Evolutionary conservation across 805 yeast species (phyloP).

Genomic region (Kodamaea jinghongensis): DNA sequence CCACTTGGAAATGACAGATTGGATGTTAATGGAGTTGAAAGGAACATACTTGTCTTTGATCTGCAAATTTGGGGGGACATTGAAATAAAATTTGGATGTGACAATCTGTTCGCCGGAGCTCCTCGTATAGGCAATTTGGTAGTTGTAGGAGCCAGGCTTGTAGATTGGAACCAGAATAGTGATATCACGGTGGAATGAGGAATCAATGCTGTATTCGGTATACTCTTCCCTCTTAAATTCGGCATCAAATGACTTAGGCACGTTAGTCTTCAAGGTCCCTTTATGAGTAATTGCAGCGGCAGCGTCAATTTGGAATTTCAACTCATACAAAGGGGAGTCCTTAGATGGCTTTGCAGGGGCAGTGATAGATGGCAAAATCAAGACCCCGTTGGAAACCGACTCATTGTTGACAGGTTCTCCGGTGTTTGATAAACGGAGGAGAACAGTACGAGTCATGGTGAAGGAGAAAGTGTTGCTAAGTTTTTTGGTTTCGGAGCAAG

Average conservation of each 20-base stretch:
- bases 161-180: conserved; percentile 58
- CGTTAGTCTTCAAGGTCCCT: conserved; percentile 72
- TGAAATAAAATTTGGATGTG: conserved; percentile 67
- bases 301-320: conserved; percentile 68
- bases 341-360: conserved; percentile 28
- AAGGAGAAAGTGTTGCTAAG: not conserved
- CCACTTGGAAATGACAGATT: conserved; percentile 89
- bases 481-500: too few relatives aligned
- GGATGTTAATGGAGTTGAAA: conserved; percentile 75
- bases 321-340: conserved; percentile 44
- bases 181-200: conserved; percentile 65
- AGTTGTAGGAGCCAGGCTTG: conserved; percentile 78
- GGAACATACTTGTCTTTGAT: conserved; percentile 58
- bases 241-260: conserved; percentile 46
- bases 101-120: conserved; percentile 25
- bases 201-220: conserved; percentile 47
- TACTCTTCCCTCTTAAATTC: conserved; percentile 58
- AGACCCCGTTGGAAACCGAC: conserved; percentile 44
- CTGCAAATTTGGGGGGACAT: conserved; percentile 72
- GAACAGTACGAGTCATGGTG: conserved; percentile 8
- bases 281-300: conserved; percentile 69
- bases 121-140: conserved; percentile 58
- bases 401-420: conserved; percentile 46
- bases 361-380: conserved; percentile 48
- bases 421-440: conserved; percentile 41